phyloP scores from a whole-genome alignment of 2,329 filamentous ascomycete species.

The Colletotrichum eremochloae region DNA sequence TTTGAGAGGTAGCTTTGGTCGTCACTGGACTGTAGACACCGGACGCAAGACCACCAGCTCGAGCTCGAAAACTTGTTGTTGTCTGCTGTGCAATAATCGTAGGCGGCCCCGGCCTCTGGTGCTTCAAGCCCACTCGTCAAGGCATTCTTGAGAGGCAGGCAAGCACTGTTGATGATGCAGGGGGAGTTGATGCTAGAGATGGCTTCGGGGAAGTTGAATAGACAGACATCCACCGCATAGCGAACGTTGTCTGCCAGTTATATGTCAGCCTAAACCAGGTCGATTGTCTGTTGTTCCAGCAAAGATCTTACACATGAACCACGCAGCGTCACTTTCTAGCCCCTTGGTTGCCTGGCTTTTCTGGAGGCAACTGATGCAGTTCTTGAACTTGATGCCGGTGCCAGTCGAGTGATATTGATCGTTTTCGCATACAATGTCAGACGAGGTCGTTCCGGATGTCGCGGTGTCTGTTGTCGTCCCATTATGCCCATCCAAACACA shows the following conservation, averaged over 20 bases:
- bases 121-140: slow-evolving; percentile 52
- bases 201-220: slow-evolving; percentile 55
- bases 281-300: neutral
- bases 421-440: slow-evolving; percentile 63
- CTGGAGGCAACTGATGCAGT: slow-evolving; percentile 62
- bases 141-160: slow-evolving; percentile 55
- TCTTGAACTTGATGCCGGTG: slow-evolving; percentile 60
- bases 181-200: slow-evolving; percentile 51
- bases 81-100: slow-evolving; percentile 59
- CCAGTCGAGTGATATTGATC: slow-evolving; percentile 53
- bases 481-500: slow-evolving; percentile 59
- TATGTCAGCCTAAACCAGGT: neutral
- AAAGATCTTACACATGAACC: slow-evolving; percentile 61
- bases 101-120: slow-evolving; percentile 46
- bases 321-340: slow-evolving; percentile 57
- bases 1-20: slow-evolving; percentile 62
- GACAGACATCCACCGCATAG: slow-evolving; percentile 62
- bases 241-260: slow-evolving; percentile 61
- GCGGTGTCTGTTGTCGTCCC: slow-evolving; percentile 51
- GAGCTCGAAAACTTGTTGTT: slow-evolving; percentile 50
- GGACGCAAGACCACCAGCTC: slow-evolving; percentile 54
- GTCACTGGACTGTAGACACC: slow-evolving; percentile 58
- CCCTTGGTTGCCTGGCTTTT: slow-evolving; percentile 57
- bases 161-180: slow-evolving; percentile 59
- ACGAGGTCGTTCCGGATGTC: slow-evolving; percentile 57